Conservation (phyloP, 2,329 filamentous ascomycete species). For the Penicillium janthinellum region DNA sequence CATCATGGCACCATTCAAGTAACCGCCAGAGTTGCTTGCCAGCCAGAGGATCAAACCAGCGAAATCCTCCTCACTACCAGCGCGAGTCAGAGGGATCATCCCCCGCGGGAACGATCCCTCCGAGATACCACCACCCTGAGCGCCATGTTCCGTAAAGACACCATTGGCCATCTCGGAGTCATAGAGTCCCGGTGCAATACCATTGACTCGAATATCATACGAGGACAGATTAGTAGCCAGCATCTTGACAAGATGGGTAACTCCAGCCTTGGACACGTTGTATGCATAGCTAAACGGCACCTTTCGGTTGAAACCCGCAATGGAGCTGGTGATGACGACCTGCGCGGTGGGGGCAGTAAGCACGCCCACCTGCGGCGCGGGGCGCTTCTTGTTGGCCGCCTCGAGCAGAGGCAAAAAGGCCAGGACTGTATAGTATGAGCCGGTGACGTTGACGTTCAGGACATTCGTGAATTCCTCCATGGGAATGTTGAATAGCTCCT, state of each 20-base stretch:
- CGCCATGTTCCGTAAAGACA: constrained; percentile 48
- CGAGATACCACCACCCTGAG: constrained; percentile 35
- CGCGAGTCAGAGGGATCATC: constrained; percentile 60
- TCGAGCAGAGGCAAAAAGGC: constrained; percentile 47
- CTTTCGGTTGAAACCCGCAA: constrained; percentile 47
- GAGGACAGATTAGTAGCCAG: constrained; percentile 46
- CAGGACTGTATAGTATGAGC: constrained; percentile 44
- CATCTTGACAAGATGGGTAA: constrained; percentile 53
- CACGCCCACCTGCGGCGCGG: constrained; percentile 30
- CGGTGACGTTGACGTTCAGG: constrained; percentile 43
- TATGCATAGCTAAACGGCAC: constrained; percentile 48
- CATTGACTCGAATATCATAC: constrained; percentile 52
- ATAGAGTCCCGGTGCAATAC: constrained; percentile 57
- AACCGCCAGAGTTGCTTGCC: constrained; percentile 65
- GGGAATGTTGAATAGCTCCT: constrained; percentile 43
- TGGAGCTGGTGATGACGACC: constrained; percentile 51
- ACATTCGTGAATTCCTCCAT: constrained; percentile 41
- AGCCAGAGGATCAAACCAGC: constrained; percentile 67
- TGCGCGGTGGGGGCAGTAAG: constrained; percentile 43
- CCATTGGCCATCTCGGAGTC: constrained; percentile 62
- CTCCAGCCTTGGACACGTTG: constrained; percentile 50
- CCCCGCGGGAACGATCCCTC: constrained; percentile 46
- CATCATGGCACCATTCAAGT: constrained; percentile 65
- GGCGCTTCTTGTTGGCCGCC: constrained; percentile 45
- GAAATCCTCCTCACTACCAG: constrained; percentile 65